Base-by-base conservation (phyloP, 1,139 yeast genomes). In the Pichia sp. region DNA sequence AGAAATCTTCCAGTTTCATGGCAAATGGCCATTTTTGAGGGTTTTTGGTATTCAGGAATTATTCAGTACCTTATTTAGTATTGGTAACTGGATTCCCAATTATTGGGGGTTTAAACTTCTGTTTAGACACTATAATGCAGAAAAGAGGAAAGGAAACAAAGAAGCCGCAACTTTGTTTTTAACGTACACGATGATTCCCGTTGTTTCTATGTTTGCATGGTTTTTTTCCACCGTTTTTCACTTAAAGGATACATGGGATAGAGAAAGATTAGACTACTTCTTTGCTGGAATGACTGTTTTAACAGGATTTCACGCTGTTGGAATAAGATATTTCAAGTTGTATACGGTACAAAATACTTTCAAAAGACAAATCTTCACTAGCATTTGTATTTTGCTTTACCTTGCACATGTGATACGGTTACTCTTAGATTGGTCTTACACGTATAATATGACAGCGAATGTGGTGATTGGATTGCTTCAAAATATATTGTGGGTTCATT, bases 21-120 rank as follows among this genome's bases (percentile, higher is more conserved):
- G 98, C 0, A 92, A 92, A 64, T 92, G 98, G 98, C 97, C 97
- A 2, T 92, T 92, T 58, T 54, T 68, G 38, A 71, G 98, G 45
- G 58, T 84, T 1, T 64, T 71, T 26, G 95, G 95, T 0, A 69
- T 85, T 32, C 98, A 92, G 61, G 98, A 92, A 60, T 67, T 88
- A 0, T 83, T 81, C 16, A 82, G 95, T n/a, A 79, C 84, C 2
- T 32, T 87, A 1, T 92, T 92, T 62, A 85, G 95, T 10, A 52
- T 90, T 8, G 81, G 86, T 7, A 92, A 92, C 60, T 77, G 86
- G 47, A 54, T 78, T 23, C 95, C 95, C 2, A 95, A 90, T 60
- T 76, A 71, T 49, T 46, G 66, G 40, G 95, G 95, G 3, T 73
- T 72, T 45, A 48, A 52, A 29, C 66, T 68, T 53, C 53, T 81